phyloP scores from a whole-genome alignment of 306 rosid species.

The Inga oerstediana region DNA sequence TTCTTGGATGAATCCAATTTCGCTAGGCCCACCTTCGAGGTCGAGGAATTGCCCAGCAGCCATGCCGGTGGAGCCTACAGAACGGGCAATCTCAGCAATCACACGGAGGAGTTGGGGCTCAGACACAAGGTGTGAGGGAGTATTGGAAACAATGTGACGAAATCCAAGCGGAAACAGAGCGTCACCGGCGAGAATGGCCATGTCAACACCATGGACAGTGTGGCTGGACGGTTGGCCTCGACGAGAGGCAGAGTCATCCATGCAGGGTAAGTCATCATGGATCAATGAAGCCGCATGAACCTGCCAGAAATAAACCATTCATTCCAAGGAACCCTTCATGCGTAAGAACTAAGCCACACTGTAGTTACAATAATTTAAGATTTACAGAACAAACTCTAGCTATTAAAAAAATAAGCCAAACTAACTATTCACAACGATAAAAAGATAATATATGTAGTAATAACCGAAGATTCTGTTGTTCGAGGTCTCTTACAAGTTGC shows the following conservation, averaged over 20 bases:
- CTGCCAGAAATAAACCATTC: conserved; percentile 43
- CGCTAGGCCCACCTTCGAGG: conserved; percentile 73
- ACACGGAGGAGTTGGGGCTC: conserved; percentile 74
- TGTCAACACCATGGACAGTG: conserved; percentile 76
- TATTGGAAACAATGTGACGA: conserved; percentile 85
- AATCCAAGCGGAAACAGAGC: conserved; percentile 93
- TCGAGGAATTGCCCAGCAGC: conserved; percentile 97
- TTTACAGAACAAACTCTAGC: neutral
- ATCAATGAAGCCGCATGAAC: conserved; percentile 94
- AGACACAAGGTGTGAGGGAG: conserved; percentile 75
- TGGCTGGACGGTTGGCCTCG: conserved; percentile 94
- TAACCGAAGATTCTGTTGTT: conserved; percentile 25
- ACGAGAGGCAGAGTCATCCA: conserved; percentile 86
- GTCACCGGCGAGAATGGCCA: conserved; percentile 93
- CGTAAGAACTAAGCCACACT: neutral
- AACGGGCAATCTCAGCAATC: conserved; percentile 79
- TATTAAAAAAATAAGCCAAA: neutral
- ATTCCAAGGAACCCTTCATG: conserved; percentile 1
- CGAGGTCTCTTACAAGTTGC: neutral
- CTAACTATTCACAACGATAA: conserved; percentile 6
- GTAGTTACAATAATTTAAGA: neutral
- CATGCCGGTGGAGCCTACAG: conserved; percentile 95
- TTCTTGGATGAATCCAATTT: conserved; percentile 75
- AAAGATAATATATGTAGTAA: neutral
- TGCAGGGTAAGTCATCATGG: conserved; percentile 95